Evolutionary conservation across 495 filamentous ascomycete genomes (phyloP).

Genomic region (Penicillium egyptiacum): DNA sequence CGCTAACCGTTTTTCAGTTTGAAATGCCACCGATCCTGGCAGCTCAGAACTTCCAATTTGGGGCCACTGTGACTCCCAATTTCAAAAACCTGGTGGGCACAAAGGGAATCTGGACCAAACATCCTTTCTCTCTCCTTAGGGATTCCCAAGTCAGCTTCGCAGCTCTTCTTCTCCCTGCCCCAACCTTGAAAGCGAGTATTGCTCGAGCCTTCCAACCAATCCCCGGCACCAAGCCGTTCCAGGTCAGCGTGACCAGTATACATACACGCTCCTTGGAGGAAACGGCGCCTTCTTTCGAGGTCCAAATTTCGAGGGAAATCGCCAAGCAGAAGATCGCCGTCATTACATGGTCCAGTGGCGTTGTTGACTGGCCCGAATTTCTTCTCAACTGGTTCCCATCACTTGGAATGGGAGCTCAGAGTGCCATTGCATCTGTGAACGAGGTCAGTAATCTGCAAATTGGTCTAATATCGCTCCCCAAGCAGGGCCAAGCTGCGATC

Average conservation of each 20-base stretch:
- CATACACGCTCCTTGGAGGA: conserved; percentile 31
- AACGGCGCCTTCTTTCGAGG: conserved; percentile 30
- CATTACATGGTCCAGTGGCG: conserved; percentile 41
- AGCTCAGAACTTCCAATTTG: conserved; percentile 32
- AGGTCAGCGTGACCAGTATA: conserved; percentile 28
- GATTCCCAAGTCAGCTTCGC: conserved; percentile 30
- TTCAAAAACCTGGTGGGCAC: conserved; percentile 28
- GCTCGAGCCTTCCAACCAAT: conserved; percentile 33
- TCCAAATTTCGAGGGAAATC: conserved; percentile 34
- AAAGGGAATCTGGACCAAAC: conserved; percentile 33
- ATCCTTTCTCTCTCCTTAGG: conserved; percentile 33
- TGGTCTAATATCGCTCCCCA: conserved; percentile 33
- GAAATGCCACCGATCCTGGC: conserved; percentile 31
- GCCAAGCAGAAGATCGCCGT: conserved; percentile 34
- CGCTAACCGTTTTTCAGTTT: conserved; percentile 27
- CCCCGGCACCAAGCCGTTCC: conserved; percentile 37
- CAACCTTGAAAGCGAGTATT: conserved; percentile 31
- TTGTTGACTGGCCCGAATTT: conserved; percentile 35
- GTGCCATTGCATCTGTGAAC: conserved; percentile 19
- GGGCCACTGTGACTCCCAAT: conserved; percentile 32
- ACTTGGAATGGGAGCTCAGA: conserved; percentile 26
- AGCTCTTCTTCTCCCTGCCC: conserved; percentile 33
- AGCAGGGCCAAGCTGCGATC: conserved; percentile 8
- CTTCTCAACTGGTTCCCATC: conserved; percentile 26
- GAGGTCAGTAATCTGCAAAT: conserved; percentile 37